These are phyloP conservation scores for Neonectria faginata DNA, from an alignment of 2,329 filamentous ascomycete genomes.

Conservation along the genomic window DNA sequence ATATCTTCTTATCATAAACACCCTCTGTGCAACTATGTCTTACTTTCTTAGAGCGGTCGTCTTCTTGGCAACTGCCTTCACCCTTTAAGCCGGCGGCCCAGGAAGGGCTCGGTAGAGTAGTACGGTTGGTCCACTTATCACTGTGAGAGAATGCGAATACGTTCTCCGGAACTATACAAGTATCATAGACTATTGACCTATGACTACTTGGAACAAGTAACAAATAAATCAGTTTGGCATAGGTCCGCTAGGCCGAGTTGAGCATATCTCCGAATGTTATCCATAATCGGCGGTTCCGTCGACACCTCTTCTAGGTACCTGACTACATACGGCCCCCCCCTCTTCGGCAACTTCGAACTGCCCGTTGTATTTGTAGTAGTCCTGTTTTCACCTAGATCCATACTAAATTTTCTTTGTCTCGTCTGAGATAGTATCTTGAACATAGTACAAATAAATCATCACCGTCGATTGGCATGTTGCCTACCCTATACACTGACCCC, in stretches of 20 bases:
- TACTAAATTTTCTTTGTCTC: neutral
- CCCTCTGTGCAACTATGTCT: neutral
- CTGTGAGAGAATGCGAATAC: neutral
- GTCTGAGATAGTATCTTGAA: neutral
- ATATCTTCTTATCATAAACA: neutral
- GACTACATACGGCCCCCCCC: too few relatives aligned
- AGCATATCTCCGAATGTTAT: neutral
- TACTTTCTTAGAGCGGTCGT: too few relatives aligned
- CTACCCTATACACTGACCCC: neutral
- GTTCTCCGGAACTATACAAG: neutral
- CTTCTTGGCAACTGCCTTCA: neutral
- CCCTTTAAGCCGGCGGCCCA: neutral
- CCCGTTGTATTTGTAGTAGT: neutral
- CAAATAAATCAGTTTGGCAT: neutral
- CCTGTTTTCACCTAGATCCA: neutral
- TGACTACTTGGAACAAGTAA: neutral
- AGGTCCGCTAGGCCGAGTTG: constrained; percentile 4
- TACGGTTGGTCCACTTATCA: neutral
- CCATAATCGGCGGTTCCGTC: constrained; percentile 12
- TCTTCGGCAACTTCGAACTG: neutral
- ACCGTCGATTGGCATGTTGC: neutral
- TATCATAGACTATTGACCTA: too few relatives aligned
- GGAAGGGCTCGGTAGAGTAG: constrained; percentile 2
- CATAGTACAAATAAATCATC: neutral
- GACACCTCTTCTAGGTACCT: neutral